Base-by-base conservation (phyloP, 2,329 filamentous ascomycete genomes). In the Aspergillus tanneri region DNA sequence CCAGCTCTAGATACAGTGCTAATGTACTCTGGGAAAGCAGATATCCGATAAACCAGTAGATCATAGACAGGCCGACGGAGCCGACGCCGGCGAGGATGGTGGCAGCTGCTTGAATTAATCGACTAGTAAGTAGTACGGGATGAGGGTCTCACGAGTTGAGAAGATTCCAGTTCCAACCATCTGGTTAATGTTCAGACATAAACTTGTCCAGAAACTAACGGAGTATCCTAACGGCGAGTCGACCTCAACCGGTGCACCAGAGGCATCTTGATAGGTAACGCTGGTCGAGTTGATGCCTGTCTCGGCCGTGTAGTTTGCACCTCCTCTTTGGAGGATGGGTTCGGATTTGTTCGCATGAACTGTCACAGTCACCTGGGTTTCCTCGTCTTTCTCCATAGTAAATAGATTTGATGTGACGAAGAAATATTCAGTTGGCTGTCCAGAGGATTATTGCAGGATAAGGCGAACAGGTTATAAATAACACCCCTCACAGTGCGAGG, bases 131-230 rank as follows among this genome's bases (percentile, higher is more conserved):
- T 11, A n/a, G 16, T 3, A 8, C 14, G 0, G 43, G 16, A 27
- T 22, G 16, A 16, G 24, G 19, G 19, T 16, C 80, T 58, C 58
- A 84, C 81, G 83, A 0, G 83, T 85, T 0, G 82, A 85, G 48
- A 81, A 84, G n/a, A 84, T 77, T 38, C 81, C 81, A 0, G 80
- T 84, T 1, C 82, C 82, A 37, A 85, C 71, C 81, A 85, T 85
- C 64, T 78, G 77, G 48, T 78, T 80, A 32, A 85, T 63, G 50
- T 85, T 85, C 44, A 85, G 61, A 30, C 83, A 83, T 24, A 84
- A 69, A 19, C 83, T 77, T 0, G 81, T 81, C 4, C 79, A 52
- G 47, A 73, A 76, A 7, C 76, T 76, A 12, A 85, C 81, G 9
- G 77, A 68, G 52, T 84, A 83, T 0, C 82, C 83, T 2, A 86